Evolutionary conservation across 345 rosid genomes (phyloP), one percentile per base, ranked within the genome.

Genomic region (Cardamine resedifolia): DNA sequence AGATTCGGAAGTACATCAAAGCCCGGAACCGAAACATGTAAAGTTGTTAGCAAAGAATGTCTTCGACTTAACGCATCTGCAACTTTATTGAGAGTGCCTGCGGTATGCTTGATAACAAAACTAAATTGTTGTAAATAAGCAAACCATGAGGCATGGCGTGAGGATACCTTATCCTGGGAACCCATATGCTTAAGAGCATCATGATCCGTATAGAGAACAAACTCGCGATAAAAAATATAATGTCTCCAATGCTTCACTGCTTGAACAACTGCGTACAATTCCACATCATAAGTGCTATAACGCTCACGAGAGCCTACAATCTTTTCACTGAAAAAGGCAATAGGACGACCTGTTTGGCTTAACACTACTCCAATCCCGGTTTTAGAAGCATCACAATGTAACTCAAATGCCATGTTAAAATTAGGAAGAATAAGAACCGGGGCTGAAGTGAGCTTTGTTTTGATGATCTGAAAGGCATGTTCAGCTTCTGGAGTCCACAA

Each of bases 381-480:
- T 1, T 49, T 49, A 3, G 53, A 45, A 0, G 50, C 50, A 45
- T 16, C 50, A 18, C 21, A 45, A 18, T 45, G 21, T 8, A 45
- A 0, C 0, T 50, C 55, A 50, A 49, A 50, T 0, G 53, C 14
- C 0, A 20, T 0, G 4, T 48, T 10, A 4, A 48, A 48, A 20
- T 48, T 20, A 5, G 15, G 26, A 0, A 48, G 26, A 0, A 10
- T 1, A 4, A 48, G 26, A 4, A 48, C 15, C 0, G 12, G 24
- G 0, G 26, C 7, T 0, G 24, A 19, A 1, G 53, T 49, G 1
- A 47, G 12, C 4, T 3, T 8, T 18, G 26, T 19, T 4, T 19
- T 48, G 26, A 48, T 20, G 0, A 0, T 1, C 0, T 3, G 53
- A 48, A 48, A 48, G 2, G 15, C 53, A 0, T 0, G 10, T 0